Percentiles rank a stretch among this genome's conserved stretches.
phyloP scores from a whole-genome alignment of 257 asterid genomes.

The Schizonepeta tenuifolia region DNA sequence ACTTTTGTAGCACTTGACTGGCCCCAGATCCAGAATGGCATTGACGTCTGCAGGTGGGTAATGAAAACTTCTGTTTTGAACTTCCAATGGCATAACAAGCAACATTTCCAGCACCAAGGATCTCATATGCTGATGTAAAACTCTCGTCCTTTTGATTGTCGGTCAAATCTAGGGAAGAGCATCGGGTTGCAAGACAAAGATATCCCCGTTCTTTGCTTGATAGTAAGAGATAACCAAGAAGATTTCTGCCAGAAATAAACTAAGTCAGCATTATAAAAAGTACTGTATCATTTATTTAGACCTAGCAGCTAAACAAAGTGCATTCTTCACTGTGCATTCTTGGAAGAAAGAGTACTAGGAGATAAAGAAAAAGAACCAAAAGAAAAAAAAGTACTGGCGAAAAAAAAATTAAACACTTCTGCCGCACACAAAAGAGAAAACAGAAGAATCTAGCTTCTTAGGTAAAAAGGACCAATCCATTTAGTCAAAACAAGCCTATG shows the following conservation, averaged over 20 bases:
- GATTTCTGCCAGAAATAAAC: constrained; percentile 60
- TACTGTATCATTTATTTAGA: constrained; percentile 13
- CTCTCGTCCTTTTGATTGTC: constrained; percentile 50
- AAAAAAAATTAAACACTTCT: background rate
- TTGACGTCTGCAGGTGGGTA: constrained; percentile 57
- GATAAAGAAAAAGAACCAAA: background rate
- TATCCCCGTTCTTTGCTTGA: constrained; percentile 73
- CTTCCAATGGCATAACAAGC: constrained; percentile 67
- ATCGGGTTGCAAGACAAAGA: constrained; percentile 64
- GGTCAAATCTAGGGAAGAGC: constrained; percentile 55
- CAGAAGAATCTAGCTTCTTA: too few relatives aligned
- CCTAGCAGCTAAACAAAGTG: constrained; percentile 14
- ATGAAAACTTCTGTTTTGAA: constrained; percentile 37
- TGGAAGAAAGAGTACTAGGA: background rate
- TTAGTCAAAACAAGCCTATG: too few relatives aligned
- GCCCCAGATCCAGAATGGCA: constrained; percentile 45
- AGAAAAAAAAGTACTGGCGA: background rate
- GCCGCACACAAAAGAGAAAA: too few relatives aligned
- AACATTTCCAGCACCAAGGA: constrained; percentile 80
- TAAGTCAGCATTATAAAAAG: constrained; percentile 26
- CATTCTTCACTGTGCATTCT: constrained; percentile 4
- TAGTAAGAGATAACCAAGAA: constrained; percentile 75
- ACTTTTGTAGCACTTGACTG: constrained; percentile 74
- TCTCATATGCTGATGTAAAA: constrained; percentile 67
- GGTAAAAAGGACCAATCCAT: too few relatives aligned